These are phyloP conservation scores for Paecilomyces dactylethromorphus DNA, from an alignment of 2,329 filamentous ascomycete species.

Conservation along the genomic window DNA sequence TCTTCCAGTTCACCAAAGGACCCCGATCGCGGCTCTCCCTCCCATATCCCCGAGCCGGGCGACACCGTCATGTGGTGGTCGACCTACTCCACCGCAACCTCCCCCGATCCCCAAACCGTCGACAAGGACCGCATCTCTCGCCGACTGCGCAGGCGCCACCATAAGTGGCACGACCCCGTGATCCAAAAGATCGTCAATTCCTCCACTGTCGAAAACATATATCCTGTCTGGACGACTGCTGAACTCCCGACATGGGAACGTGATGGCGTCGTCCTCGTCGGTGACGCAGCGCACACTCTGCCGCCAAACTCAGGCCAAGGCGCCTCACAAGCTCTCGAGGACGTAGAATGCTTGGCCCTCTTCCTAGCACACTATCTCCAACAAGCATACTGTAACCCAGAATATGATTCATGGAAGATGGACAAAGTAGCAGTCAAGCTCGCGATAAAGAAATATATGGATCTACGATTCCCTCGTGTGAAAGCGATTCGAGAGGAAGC, in stretches of 20 bases:
- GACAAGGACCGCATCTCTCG: conserved; percentile 22
- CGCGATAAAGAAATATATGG: conserved; percentile 26
- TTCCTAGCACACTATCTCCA: conserved; percentile 30
- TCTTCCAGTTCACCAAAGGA: conserved; percentile 15
- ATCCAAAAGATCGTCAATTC: conserved; percentile 35
- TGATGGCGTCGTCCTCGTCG: conserved; percentile 46
- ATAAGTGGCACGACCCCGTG: conserved; percentile 40
- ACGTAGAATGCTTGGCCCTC: conserved; percentile 42
- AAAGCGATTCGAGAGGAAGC: conserved; percentile 25
- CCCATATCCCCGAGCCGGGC: conserved; percentile 21
- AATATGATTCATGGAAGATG: conserved; percentile 1
- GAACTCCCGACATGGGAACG: conserved; percentile 42
- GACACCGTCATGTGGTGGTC: conserved; percentile 41
- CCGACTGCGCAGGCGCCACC: conserved; percentile 36
- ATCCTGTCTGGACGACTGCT: conserved; percentile 44
- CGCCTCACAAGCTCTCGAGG: conserved; percentile 50
- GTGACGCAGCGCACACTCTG: conserved; percentile 53
- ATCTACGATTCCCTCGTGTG: conserved; percentile 28
- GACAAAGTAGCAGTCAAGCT: conserved; percentile 16
- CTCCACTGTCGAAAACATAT: conserved; percentile 37
- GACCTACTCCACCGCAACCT: conserved; percentile 30
- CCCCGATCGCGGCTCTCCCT: conserved; percentile 17
- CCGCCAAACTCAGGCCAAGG: conserved; percentile 51
- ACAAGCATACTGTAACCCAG: conserved; percentile 4
- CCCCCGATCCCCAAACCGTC: conserved; percentile 23